Base-by-base conservation (phyloP, 2,329 filamentous ascomycete genomes). In the Aspergillaceae sp. region DNA sequence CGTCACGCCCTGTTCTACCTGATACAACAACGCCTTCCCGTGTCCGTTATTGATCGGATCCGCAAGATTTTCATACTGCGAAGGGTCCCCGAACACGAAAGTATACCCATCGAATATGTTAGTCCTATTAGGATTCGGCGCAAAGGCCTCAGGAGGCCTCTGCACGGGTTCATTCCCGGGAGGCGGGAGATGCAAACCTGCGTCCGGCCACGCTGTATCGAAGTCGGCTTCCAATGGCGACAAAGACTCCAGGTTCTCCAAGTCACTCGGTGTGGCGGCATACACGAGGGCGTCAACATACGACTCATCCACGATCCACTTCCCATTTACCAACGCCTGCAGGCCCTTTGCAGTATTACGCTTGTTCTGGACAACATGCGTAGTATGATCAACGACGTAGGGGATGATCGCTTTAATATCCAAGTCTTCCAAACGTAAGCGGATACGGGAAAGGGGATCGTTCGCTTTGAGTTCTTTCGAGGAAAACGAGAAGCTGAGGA, bases 321-420 rank as follows among this genome's bases (percentile, higher is more conserved):
- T 84, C 9, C 80, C 88, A 57, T 89, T 86, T 34, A 96, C 83
- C 7, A 98, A 73, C 2, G 87, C 91, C 60, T 94, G 88, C 2
- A 98, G 74, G 0, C 87, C 87, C 54, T 88, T 89, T 0, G 90
- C 79, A 0, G 88, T 91, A 63, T 97, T 98, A 41, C 92, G 79
- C 67, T 94, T 96, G 63, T 82, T 86, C 5, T 87, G 83, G 32
- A 97, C 82, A 7, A 94, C 85, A 65, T 97, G 90, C 0, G 91
- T 95, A 0, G 91, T 96, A 29, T 77, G 70, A 10, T 72, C 75
- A 28, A 76, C 70, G 27, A 86, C 70, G 64, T 88, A 96, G 3
- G 89, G 83, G 38, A 79, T 74, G 9, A 86, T 72, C 9, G 88
- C 83, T 65, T 96, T 97, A 65, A 97, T 83, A 61, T 95, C 92